phyloP scores from a whole-genome alignment of 129 eudicot genomes.

The Lactuca saligna region DNA sequence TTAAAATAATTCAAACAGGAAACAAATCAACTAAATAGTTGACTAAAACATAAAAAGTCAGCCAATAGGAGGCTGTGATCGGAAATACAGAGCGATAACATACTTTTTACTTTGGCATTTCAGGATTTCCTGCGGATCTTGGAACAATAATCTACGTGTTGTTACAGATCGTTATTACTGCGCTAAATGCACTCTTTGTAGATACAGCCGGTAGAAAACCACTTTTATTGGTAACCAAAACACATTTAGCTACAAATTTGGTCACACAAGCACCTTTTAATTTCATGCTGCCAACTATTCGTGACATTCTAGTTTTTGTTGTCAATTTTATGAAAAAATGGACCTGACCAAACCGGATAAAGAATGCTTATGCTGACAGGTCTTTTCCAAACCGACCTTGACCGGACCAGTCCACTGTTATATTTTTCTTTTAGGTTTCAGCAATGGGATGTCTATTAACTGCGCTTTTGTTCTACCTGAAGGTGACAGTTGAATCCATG shows the following conservation, averaged over 20 bases:
- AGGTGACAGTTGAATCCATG: conserved; percentile 47
- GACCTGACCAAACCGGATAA: not conserved
- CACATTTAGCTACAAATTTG: not conserved
- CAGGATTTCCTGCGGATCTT: conserved; percentile 70
- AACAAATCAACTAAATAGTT: not conserved
- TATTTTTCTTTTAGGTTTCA: conserved; percentile 53
- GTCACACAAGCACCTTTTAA: not conserved
- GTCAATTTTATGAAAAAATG: not conserved
- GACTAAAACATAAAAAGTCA: not conserved
- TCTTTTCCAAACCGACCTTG: no score
- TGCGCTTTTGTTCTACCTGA: conserved; percentile 65
- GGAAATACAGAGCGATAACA: not conserved
- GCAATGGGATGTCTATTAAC: conserved; percentile 61
- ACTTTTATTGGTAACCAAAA: conserved; percentile 51
- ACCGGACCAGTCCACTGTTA: not conserved
- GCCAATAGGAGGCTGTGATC: no score
- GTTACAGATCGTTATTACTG: conserved; percentile 58
- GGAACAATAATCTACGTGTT: conserved; percentile 65
- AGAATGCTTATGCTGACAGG: no score
- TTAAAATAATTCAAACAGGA: no score
- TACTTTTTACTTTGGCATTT: not conserved
- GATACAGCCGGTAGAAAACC: conserved; percentile 75
- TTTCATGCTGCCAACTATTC: not conserved
- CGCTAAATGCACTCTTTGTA: conserved; percentile 44
- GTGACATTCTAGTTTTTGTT: no score